phyloP scores from a whole-genome alignment of 768 basidiomycete genomes.

The Mycena galericulata region DNA sequence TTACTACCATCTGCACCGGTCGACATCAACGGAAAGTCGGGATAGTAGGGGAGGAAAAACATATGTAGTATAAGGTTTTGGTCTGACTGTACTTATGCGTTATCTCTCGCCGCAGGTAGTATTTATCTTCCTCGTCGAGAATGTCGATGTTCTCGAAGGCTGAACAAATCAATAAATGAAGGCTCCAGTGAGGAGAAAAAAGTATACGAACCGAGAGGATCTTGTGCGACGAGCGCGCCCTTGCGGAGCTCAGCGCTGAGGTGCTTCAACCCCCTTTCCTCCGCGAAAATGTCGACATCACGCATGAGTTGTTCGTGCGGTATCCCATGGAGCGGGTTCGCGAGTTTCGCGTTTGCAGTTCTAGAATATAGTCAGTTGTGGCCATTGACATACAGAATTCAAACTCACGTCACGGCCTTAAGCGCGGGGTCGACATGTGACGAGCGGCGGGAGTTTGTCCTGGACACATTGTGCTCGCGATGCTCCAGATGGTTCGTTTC shows the following conservation, averaged over 20 bases:
- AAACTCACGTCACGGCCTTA: neutral
- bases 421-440: slow-evolving; percentile 10
- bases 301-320: slow-evolving; percentile 60
- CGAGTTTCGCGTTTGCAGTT: slow-evolving; percentile 30
- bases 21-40: neutral
- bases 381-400: neutral
- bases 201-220: slow-evolving; percentile 44
- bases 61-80: slow-evolving; percentile 39
- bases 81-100: slow-evolving; percentile 40
- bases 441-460: neutral
- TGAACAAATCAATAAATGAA: neutral
- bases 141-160: slow-evolving; percentile 54
- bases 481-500: slow-evolving; percentile 1
- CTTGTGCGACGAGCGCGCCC: slow-evolving; percentile 68
- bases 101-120: slow-evolving; percentile 56
- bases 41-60: neutral
- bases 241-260: slow-evolving; percentile 53
- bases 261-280: slow-evolving; percentile 42
- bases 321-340: slow-evolving; percentile 66
- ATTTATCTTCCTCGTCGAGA: slow-evolving; percentile 59
- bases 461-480: neutral
- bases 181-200: neutral
- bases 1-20: slow-evolving; percentile 51
- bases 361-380: neutral
- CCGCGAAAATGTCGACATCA: slow-evolving; percentile 62